A percentile compares a stretch with the other conserved stretches of the same genome.
These are phyloP conservation scores for Geranomyces michiganensis DNA, from an alignment of 192 early-diverging fungal species.

Conservation along the genomic window DNA sequence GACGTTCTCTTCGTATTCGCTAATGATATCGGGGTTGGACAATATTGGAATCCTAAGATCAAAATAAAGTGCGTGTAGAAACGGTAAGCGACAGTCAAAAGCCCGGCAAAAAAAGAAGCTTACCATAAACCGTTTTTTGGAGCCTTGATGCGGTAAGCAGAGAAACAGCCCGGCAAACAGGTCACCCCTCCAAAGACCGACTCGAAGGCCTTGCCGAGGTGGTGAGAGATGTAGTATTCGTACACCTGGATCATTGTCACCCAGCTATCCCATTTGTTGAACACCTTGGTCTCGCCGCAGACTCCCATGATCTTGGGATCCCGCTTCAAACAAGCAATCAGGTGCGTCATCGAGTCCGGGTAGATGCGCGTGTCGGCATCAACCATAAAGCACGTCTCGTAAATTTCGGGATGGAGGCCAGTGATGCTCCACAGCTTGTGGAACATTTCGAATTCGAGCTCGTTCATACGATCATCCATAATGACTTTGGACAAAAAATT, in stretches of 20 bases:
- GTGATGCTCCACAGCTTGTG: slow-evolving; percentile 82
- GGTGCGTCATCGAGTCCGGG: slow-evolving; percentile 51
- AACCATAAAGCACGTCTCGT: slow-evolving; percentile 63
- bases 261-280: slow-evolving; percentile 86
- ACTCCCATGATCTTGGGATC: slow-evolving; percentile 89
- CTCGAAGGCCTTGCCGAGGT: slow-evolving; percentile 93
- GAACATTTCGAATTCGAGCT: slow-evolving; percentile 90
- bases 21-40: slow-evolving; percentile 84
- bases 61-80: slow-evolving; percentile 14
- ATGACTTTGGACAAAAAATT: slow-evolving; percentile 86
- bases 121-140: slow-evolving; percentile 37
- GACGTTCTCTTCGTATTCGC: slow-evolving; percentile 58
- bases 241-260: slow-evolving; percentile 92
- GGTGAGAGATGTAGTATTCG: slow-evolving; percentile 93
- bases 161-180: slow-evolving; percentile 95
- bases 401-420: slow-evolving; percentile 79
- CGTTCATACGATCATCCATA: slow-evolving; percentile 88
- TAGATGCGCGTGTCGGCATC: slow-evolving; percentile 85
- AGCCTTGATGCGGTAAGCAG: slow-evolving; percentile 92
- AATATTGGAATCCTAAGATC: slow-evolving; percentile 75
- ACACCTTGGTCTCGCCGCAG: slow-evolving; percentile 94
- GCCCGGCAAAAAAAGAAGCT: too few species aligned
- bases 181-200: slow-evolving; percentile 96
- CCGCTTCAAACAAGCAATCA: slow-evolving; percentile 65
- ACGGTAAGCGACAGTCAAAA: too few species aligned